Conservation (phyloP, 306 rosid genomes). For the Crataegus laevigata region DNA sequence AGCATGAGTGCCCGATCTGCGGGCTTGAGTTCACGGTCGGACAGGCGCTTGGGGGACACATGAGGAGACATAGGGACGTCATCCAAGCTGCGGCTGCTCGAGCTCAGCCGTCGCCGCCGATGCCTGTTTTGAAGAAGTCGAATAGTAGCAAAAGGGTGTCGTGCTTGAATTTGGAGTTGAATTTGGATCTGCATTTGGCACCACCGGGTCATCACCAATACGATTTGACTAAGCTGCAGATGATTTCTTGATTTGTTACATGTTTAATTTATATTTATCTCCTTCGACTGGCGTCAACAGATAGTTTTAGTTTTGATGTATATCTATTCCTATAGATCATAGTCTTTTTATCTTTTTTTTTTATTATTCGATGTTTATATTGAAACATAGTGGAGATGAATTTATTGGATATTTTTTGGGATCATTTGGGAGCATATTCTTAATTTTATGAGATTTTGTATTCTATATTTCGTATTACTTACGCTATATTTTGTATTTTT, state of each 20-base stretch:
- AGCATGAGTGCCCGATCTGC: constrained; percentile 65
- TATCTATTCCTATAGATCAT: background rate
- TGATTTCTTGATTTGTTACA: constrained; percentile 1
- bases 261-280: background rate
- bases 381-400: background rate
- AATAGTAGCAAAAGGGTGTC: constrained; percentile 20
- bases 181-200: constrained; percentile 44
- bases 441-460: background rate
- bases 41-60: constrained; percentile 93
- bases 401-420: background rate
- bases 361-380: background rate
- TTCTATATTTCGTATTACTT: background rate
- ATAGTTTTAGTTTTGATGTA: background rate
- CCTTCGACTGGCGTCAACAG: background rate
- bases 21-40: constrained; percentile 60
- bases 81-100: background rate
- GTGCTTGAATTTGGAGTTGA: constrained; percentile 51
- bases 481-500: background rate
- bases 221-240: constrained; percentile 19
- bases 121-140: constrained; percentile 37
- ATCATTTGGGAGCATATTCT: background rate
- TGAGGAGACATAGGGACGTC: constrained; percentile 63
- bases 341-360: background rate
- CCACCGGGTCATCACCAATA: constrained; percentile 12
- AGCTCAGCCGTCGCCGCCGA: background rate